A percentile compares a stretch with the other conserved stretches of the same genome.
These are phyloP conservation scores for Pichia paraexigua DNA, from an alignment of 805 yeast genomes.

Conservation along the genomic window DNA sequence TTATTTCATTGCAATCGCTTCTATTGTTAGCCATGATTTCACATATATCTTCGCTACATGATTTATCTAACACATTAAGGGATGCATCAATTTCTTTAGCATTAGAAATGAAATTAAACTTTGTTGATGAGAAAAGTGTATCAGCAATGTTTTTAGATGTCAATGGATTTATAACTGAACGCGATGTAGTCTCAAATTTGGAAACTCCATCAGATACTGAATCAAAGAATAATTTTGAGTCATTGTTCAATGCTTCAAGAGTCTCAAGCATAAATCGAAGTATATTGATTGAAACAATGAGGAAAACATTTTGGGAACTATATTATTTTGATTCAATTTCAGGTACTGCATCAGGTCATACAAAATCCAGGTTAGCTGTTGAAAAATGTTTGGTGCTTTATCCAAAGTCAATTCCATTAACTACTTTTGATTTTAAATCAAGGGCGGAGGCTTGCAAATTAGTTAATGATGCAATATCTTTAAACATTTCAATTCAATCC, in stretches of 20 bases:
- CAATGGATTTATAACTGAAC: constrained; percentile 25
- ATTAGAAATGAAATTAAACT: constrained; percentile 31
- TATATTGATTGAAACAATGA: constrained; percentile 28
- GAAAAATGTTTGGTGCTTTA: constrained; percentile 30
- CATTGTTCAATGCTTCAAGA: constrained; percentile 15
- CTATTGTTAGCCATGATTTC: constrained; percentile 35
- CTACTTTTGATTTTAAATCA: constrained; percentile 38
- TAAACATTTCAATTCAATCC: constrained; percentile 38
- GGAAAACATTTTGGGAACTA: constrained; percentile 46
- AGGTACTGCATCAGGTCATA: constrained; percentile 46
- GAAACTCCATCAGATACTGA: constrained; percentile 18
- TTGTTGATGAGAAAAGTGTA: constrained; percentile 29
- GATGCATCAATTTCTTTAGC: constrained; percentile 34
- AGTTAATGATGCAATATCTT: constrained; percentile 42
- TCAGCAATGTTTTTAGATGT: constrained; percentile 27
- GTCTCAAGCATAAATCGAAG: constrained; percentile 15
- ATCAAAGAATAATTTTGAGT: constrained; percentile 11
- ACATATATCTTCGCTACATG: constrained; percentile 46
- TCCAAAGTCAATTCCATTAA: constrained; percentile 31
- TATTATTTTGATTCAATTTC: constrained; percentile 44
- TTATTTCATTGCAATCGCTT: constrained; percentile 36
- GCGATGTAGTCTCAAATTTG: background rate
- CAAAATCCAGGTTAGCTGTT: constrained; percentile 33
- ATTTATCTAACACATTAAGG: constrained; percentile 35
- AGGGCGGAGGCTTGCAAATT: constrained; percentile 39